Conservation (phyloP, 148 eudicot genomes). For the Silene latifolia region DNA sequence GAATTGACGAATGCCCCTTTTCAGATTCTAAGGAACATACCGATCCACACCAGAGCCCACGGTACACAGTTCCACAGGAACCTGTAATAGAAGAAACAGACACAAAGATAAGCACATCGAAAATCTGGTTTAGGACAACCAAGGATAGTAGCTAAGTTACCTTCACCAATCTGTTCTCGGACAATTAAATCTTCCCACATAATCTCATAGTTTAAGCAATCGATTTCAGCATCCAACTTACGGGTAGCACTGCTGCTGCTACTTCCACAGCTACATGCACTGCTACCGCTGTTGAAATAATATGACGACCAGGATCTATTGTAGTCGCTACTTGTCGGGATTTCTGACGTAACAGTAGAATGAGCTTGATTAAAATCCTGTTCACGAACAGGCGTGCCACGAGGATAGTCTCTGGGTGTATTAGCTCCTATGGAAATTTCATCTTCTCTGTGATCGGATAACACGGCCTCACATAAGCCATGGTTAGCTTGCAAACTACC, state of each 20-base stretch:
- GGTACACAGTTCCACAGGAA: slow-evolving; percentile 97
- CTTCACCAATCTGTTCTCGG: slow-evolving; percentile 96
- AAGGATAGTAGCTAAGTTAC: slow-evolving; percentile 28
- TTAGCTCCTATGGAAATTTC: slow-evolving; percentile 7
- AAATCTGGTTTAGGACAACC: neutral
- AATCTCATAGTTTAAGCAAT: slow-evolving; percentile 80
- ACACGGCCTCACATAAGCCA: slow-evolving; percentile 34
- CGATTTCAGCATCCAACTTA: slow-evolving; percentile 63
- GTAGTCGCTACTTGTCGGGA: slow-evolving; percentile 31
- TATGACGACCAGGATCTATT: slow-evolving; percentile 70
- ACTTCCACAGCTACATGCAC: slow-evolving; percentile 85
- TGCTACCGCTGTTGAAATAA: slow-evolving; percentile 69
- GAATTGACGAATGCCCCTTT: too few species aligned
- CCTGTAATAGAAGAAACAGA: slow-evolving; percentile 40
- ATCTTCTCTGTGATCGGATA: slow-evolving; percentile 7
- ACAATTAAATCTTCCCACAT: slow-evolving; percentile 92
- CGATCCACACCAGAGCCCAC: slow-evolving; percentile 95
- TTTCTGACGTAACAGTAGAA: slow-evolving; percentile 43
- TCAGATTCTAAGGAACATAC: slow-evolving; percentile 78
- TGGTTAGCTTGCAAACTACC: slow-evolving; percentile 24
- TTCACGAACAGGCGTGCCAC: slow-evolving; percentile 51
- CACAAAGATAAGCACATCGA: neutral
- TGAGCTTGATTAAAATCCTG: slow-evolving; percentile 42
- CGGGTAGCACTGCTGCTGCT: slow-evolving; percentile 62
- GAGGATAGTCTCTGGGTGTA: slow-evolving; percentile 48